Evolutionary conservation across 208 protist species (phyloP).

Genomic region (Wallacemonas sp.): DNA sequence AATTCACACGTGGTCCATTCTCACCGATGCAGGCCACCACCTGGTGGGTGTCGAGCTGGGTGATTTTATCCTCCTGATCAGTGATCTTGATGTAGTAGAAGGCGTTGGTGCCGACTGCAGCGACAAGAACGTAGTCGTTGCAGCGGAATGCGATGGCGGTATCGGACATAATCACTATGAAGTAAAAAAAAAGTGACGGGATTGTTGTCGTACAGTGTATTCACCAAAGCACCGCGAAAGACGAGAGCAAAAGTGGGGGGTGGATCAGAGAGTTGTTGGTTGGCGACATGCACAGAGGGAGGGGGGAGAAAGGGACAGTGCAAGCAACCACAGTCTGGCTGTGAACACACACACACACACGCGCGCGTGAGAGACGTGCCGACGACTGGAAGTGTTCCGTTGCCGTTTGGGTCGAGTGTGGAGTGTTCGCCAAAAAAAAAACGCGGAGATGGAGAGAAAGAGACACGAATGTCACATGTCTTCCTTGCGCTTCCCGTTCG

Average conservation of each 20-base stretch:
- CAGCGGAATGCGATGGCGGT: slow-evolving; percentile 89
- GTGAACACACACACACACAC: too few species aligned
- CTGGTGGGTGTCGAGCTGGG: slow-evolving; percentile 84
- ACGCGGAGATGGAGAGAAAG: too few species aligned
- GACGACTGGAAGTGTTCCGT: too few species aligned
- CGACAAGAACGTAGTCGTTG: slow-evolving; percentile 85
- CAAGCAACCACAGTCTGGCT: too few species aligned
- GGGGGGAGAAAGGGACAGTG: slow-evolving; percentile 14
- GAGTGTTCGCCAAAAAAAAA: too few species aligned
- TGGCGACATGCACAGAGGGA: too few species aligned
- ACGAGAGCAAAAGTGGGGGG: background rate
- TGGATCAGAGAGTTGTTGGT: background rate
- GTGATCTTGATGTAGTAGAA: slow-evolving; percentile 95
- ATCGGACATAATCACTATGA: slow-evolving; percentile 60
- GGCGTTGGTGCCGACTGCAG: slow-evolving; percentile 78
- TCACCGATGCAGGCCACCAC: slow-evolving; percentile 89
- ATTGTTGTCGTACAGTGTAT: too few species aligned
- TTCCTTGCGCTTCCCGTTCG: too few species aligned
- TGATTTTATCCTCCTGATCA: slow-evolving; percentile 93
- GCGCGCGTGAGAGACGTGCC: too few species aligned
- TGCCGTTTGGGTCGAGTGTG: too few species aligned
- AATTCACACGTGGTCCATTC: slow-evolving; percentile 91
- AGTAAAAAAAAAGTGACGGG: slow-evolving; percentile 18
- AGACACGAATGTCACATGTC: too few species aligned
- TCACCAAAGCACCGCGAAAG: background rate